These are phyloP conservation scores for Wallacemonas sp. DNA, from an alignment of 208 protist species.

Conservation along the genomic window DNA sequence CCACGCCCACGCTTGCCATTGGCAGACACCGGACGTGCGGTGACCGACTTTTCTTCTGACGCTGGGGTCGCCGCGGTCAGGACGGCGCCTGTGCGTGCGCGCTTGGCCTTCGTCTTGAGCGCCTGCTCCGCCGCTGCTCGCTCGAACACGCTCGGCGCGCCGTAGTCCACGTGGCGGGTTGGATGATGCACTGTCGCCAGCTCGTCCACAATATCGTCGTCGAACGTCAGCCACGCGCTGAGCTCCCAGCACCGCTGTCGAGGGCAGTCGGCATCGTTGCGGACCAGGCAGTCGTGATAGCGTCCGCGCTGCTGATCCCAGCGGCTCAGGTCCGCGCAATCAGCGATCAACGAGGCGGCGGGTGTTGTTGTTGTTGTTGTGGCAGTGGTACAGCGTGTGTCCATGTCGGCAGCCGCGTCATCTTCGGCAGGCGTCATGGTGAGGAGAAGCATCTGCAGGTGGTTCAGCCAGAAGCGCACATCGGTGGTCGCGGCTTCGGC, in stretches of 20 bases:
- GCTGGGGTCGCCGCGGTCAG: no score
- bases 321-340: conserved; percentile 22
- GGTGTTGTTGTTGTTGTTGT: no score
- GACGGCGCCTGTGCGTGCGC: no score
- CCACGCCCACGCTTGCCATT: background rate
- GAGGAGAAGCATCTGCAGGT: conserved; percentile 63
- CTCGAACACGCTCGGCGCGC: conserved; percentile 8
- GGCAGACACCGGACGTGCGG: no score
- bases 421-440: background rate
- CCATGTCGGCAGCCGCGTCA: no score
- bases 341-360: background rate
- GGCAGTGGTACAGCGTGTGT: no score
- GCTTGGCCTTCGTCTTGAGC: background rate
- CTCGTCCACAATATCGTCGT: conserved; percentile 33
- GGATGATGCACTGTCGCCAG: conserved; percentile 37
- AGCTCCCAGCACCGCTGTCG: conserved; percentile 50
- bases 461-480: conserved; percentile 74
- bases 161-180: conserved; percentile 26
- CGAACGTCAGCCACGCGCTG: conserved; percentile 32
- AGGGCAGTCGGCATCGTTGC: conserved; percentile 48
- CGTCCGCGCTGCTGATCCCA: conserved; percentile 38
- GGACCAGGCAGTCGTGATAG: conserved; percentile 20
- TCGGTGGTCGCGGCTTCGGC: conserved; percentile 40
- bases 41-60: no score
- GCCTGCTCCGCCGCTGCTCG: background rate